phyloP scores from a whole-genome alignment of 129 eudicot genomes.

The Ambrosia artemisiifolia region DNA sequence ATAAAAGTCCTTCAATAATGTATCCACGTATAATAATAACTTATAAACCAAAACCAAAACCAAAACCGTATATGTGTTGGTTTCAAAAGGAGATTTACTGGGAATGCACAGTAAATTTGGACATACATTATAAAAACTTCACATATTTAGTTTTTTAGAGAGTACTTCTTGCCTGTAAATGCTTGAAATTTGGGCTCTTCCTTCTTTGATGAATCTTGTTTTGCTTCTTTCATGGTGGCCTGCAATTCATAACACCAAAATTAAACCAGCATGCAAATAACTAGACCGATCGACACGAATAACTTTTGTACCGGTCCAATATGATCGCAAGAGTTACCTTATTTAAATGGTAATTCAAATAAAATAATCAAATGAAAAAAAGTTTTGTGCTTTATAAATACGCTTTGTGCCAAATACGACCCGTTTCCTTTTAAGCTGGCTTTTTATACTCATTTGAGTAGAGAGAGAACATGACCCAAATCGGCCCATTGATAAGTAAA shows the following conservation, averaged over 20 bases:
- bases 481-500: neutral
- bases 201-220: slow-evolving; percentile 34
- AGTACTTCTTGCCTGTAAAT: slow-evolving; percentile 68
- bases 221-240: slow-evolving; percentile 35
- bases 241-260: slow-evolving; percentile 18
- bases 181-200: slow-evolving; percentile 68
- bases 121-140: neutral
- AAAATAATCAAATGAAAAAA: neutral
- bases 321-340: too few species aligned
- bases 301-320: neutral
- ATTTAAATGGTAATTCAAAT: too few species aligned
- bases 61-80: slow-evolving; percentile 6
- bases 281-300: neutral
- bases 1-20: neutral
- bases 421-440: neutral
- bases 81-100: slow-evolving; percentile 20
- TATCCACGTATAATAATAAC: neutral
- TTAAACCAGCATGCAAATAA: too few species aligned
- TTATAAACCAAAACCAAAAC: slow-evolving; percentile 9
- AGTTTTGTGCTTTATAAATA: neutral
- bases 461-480: neutral
- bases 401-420: neutral
- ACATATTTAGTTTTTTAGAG: slow-evolving; percentile 41
- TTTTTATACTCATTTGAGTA: neutral
- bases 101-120: slow-evolving; percentile 26